Evolutionary conservation across 2,329 filamentous ascomycete species (phyloP).

Genomic region (Neoascochyta sp.): DNA sequence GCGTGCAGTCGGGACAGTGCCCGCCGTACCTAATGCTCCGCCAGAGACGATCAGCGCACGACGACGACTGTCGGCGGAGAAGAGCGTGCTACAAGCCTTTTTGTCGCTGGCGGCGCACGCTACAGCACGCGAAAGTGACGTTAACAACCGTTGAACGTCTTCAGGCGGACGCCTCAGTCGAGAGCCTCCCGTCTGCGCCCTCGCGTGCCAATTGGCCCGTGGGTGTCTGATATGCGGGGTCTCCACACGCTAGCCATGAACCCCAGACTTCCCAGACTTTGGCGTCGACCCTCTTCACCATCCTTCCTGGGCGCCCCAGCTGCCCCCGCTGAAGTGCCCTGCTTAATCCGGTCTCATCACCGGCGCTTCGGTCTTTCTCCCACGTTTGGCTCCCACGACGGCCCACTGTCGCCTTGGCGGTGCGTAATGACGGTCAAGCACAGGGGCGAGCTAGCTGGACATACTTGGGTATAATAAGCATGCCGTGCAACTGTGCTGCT

Average conservation of each 20-base stretch:
- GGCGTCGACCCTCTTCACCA: conserved; percentile 5
- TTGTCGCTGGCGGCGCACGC: background rate
- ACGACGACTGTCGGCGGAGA: background rate
- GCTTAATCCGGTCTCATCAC: conserved; percentile 4
- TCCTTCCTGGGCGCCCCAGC: too few relatives aligned
- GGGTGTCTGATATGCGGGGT: conserved; percentile 24
- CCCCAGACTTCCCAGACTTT: conserved; percentile 17
- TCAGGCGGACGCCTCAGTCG: conserved; percentile 1
- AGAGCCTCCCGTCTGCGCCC: conserved; percentile 4
- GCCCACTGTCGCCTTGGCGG: conserved; percentile 11
- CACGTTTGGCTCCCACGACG: conserved; percentile 4
- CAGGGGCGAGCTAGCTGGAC: conserved; percentile 10
- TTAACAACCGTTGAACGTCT: conserved; percentile 1
- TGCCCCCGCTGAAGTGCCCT: too few relatives aligned
- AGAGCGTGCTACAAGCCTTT: background rate
- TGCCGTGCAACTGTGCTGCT: conserved; percentile 3
- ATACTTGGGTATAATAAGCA: too few relatives aligned
- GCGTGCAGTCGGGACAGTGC: too few relatives aligned
- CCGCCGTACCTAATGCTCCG: too few relatives aligned
- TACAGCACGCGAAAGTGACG: background rate
- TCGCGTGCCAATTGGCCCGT: conserved; percentile 12
- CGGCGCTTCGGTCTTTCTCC: conserved; percentile 27
- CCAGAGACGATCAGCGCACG: background rate
- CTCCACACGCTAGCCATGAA: conserved; percentile 26
- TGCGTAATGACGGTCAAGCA: conserved; percentile 11